These are phyloP conservation scores for Chaetomiaceae sp. DNA, from an alignment of 2,329 filamentous ascomycete species.

Conservation along the genomic window DNA sequence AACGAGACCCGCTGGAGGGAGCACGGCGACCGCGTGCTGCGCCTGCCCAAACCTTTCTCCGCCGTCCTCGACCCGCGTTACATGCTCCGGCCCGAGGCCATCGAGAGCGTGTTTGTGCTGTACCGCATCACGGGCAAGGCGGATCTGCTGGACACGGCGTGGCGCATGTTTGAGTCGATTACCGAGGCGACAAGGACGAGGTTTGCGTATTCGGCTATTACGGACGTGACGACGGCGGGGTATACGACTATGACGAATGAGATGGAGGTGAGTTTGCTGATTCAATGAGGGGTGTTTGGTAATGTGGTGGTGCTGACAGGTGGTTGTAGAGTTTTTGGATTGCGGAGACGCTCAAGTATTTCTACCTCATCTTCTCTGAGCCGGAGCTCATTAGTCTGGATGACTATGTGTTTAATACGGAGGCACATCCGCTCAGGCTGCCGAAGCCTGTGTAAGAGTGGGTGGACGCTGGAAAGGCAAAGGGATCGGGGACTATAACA, in stretches of 20 bases:
- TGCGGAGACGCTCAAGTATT: constrained; percentile 70
- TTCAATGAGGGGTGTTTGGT: no score
- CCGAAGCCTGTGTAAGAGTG: no score
- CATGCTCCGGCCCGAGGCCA: constrained; percentile 46
- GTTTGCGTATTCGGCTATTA: constrained; percentile 41
- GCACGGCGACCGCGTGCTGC: constrained; percentile 29
- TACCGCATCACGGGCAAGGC: constrained; percentile 47
- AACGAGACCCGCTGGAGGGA: constrained; percentile 31
- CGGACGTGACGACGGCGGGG: constrained; percentile 42
- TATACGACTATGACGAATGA: constrained; percentile 41
- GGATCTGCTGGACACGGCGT: constrained; percentile 42
- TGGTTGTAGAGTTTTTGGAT: constrained; percentile 59
- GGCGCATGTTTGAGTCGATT: constrained; percentile 46
- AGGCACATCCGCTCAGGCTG: no score
- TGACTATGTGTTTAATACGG: no score
- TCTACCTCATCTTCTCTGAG: no score
- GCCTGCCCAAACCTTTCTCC: constrained; percentile 53
- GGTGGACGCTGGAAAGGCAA: no score
- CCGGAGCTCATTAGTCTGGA: no score
- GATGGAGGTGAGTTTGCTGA: constrained; percentile 31
- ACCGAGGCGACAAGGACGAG: constrained; percentile 40
- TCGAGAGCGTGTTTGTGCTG: constrained; percentile 50
- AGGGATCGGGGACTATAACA: no score
- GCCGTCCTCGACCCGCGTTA: constrained; percentile 44
- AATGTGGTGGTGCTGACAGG: background rate